These are phyloP conservation scores for Taphrina communis DNA, from an alignment of 1,139 yeast genomes.

Conservation along the genomic window DNA sequence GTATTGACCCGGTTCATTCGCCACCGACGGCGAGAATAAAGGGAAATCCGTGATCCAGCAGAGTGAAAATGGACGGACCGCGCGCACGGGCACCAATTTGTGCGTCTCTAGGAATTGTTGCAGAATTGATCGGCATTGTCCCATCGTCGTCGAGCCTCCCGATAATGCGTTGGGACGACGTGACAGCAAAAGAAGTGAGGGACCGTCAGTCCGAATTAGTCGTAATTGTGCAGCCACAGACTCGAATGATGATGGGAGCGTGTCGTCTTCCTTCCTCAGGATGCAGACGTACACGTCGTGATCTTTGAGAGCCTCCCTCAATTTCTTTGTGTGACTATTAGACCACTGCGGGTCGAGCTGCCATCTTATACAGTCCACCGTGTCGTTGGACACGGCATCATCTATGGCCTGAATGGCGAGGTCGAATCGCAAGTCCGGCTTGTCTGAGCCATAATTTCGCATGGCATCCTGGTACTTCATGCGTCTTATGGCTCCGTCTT, in stretches of 20 bases:
- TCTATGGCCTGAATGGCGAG: conserved; percentile 58
- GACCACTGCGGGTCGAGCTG: not conserved
- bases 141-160: conserved; percentile 96
- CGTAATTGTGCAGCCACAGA: not conserved
- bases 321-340: conserved; percentile 48
- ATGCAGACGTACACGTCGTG: conserved; percentile 58
- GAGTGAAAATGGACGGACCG: conserved; percentile 33
- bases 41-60: conserved; percentile 92
- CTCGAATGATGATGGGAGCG: conserved; percentile 3
- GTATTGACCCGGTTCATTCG: conserved; percentile 52
- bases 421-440: conserved; percentile 80
- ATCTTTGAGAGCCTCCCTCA: conserved; percentile 44
- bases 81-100: conserved; percentile 42
- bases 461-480: conserved; percentile 73
- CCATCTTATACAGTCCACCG: conserved; percentile 50
- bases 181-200: conserved; percentile 64
- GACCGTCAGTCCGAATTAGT: not conserved
- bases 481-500: conserved; percentile 49
- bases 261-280: conserved; percentile 42
- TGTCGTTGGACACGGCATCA: not conserved
- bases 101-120: conserved; percentile 59
- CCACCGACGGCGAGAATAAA: conserved; percentile 68
- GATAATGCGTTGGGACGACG: conserved; percentile 70
- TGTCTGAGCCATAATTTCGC: conserved; percentile 81
- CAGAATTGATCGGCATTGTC: conserved; percentile 78